Evolutionary conservation across 2,329 filamentous ascomycete genomes (phyloP).

Genomic region (Exophiala dermatitidis): DNA sequence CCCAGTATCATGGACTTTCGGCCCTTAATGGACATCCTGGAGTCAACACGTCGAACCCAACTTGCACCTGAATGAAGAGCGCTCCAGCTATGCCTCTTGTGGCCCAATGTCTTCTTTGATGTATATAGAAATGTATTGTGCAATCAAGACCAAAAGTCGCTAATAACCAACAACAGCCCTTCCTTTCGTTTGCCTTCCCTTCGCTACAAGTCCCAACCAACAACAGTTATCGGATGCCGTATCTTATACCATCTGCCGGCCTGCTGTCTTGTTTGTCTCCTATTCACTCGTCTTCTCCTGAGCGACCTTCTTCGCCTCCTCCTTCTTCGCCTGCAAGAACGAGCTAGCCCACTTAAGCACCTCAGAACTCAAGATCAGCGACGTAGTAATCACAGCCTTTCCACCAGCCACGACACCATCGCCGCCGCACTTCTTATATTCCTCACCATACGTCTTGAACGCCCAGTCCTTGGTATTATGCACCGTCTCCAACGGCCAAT

Average conservation of each 20-base stretch:
- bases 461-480: constrained; percentile 48
- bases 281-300: constrained; percentile 23
- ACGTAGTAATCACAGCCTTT: constrained; percentile 63
- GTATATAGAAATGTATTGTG: not conserved
- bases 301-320: constrained; percentile 48
- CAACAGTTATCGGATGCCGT: not conserved
- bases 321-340: constrained; percentile 56
- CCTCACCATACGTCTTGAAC: constrained; percentile 37
- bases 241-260: too few relatives aligned
- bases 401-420: constrained; percentile 59
- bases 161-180: too few relatives aligned
- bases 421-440: constrained; percentile 44
- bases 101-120: too few relatives aligned
- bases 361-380: constrained; percentile 60
- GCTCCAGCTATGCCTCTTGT: too few relatives aligned
- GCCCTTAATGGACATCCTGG: too few relatives aligned
- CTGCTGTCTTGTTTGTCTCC: not conserved
- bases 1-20: too few relatives aligned
- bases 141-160: not conserved
- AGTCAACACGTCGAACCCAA: too few relatives aligned
- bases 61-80: too few relatives aligned
- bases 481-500: constrained; percentile 57
- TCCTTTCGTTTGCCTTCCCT: not conserved
- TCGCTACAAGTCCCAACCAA: not conserved
- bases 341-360: constrained; percentile 55